phyloP scores from a whole-genome alignment of 306 rosid genomes.

The Citrullus colocynthis region DNA sequence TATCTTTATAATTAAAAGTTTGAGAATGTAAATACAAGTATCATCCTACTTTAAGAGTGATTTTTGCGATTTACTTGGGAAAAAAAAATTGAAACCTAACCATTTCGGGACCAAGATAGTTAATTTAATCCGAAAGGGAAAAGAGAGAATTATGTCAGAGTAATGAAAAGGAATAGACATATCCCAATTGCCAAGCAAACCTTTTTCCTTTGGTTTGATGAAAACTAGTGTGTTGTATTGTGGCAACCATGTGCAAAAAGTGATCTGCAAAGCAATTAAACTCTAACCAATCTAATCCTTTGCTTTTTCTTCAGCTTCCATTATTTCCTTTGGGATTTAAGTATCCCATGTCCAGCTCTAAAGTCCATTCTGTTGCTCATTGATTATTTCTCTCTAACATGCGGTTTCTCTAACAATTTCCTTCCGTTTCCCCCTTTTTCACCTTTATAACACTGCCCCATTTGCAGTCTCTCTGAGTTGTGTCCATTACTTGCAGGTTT shows the following conservation, averaged over 20 bases:
- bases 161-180: conserved; percentile 56
- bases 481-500: conserved; percentile 1
- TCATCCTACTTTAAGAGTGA: no score
- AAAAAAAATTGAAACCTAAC: neutral
- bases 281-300: conserved; percentile 21
- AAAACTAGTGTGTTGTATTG: conserved; percentile 2
- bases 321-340: conserved; percentile 26
- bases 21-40: no score
- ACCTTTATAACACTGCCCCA: neutral
- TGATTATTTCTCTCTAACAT: conserved; percentile 21
- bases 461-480: neutral
- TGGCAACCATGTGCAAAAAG: conserved; percentile 75
- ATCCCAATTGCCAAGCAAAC: conserved; percentile 59
- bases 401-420: conserved; percentile 18
- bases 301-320: conserved; percentile 41
- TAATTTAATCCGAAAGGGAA: neutral
- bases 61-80: no score
- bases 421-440: neutral
- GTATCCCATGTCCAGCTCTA: conserved; percentile 47
- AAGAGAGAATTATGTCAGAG: neutral
- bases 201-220: conserved; percentile 16
- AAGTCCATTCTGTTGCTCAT: conserved; percentile 18
- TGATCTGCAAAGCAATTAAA: conserved; percentile 32
- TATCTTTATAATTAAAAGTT: no score
- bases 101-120: neutral